A percentile compares a stretch with the other conserved stretches of the same genome.
Conservation (phyloP, 139 green algal species). For the Pseudopediastrum boryanum region DNA sequence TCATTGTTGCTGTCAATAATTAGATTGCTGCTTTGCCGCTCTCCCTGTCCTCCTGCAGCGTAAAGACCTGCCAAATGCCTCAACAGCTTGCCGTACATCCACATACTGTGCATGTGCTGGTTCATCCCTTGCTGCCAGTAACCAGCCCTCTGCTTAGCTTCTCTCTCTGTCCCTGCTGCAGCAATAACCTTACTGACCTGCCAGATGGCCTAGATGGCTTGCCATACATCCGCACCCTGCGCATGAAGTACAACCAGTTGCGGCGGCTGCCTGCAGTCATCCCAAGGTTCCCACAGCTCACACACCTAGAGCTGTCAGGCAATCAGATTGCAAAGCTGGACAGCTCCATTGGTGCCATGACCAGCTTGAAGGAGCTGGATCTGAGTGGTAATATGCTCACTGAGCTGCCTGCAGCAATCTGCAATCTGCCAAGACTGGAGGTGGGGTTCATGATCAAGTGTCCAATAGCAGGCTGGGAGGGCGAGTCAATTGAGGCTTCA, state of each 20-base stretch:
- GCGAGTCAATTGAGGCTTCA: no score
- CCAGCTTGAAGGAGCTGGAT: conserved; percentile 66
- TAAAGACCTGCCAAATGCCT: no score
- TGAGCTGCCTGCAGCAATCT: conserved; percentile 63
- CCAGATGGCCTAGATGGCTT: conserved; percentile 78
- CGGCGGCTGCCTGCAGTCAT: conserved; percentile 56
- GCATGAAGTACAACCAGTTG: conserved; percentile 88
- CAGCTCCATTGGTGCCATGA: conserved; percentile 47
- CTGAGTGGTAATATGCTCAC: conserved; percentile 75
- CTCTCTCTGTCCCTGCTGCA: conserved; percentile 30
- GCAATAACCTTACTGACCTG: conserved; percentile 78
- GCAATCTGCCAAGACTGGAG: conserved; percentile 61
- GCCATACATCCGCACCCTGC: conserved; percentile 64
- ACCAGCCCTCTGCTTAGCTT: not conserved
- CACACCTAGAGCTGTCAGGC: conserved; percentile 74
- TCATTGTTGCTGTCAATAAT: no score
- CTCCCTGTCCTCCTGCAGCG: no score
- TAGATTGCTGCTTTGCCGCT: no score
- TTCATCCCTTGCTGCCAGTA: not conserved
- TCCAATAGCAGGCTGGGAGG: no score
- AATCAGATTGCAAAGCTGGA: conserved; percentile 78
- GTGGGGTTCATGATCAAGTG: no score
- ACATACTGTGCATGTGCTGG: not conserved
- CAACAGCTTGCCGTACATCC: no score
- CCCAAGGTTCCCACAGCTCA: conserved; percentile 52